phyloP scores from a whole-genome alignment of 176 grass and related monocot species.

The Aegilops umbellulata region DNA sequence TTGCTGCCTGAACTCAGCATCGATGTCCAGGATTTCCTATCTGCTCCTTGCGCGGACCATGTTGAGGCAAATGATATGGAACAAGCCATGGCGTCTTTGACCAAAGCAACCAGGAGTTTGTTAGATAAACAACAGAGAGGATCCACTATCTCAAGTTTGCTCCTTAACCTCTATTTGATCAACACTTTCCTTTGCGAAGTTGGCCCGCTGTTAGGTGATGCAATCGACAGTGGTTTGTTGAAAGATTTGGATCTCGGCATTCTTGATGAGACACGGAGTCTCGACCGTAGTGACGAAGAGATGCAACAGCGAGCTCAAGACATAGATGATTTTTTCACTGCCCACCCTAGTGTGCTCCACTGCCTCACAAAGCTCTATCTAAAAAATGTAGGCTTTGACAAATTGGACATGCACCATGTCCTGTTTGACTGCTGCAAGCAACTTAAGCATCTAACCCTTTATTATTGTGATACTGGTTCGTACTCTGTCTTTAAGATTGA shows the following conservation, averaged over 20 bases:
- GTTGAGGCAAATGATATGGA: neutral
- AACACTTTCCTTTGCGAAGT: neutral
- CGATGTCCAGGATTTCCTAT: neutral
- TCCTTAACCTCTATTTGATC: neutral
- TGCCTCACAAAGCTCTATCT: neutral
- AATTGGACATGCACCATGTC: neutral
- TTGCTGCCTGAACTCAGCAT: neutral
- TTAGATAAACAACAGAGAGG: neutral
- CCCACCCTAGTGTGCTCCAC: neutral
- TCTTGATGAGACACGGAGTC: neutral
- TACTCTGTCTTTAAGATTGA: neutral
- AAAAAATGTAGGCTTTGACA: neutral
- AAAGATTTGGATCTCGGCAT: neutral
- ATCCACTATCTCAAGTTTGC: neutral
- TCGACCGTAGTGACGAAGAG: neutral
- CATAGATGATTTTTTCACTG: neutral
- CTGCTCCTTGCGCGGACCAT: neutral
- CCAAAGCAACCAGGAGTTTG: neutral
- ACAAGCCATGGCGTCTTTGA: neutral
- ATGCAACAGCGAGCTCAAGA: neutral
- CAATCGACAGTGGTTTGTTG: neutral
- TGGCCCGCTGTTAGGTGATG: neutral
- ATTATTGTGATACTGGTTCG: neutral
- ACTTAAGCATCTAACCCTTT: neutral
- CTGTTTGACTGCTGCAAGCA: no score